Conservation (phyloP, 257 asterid genomes). For the Anisodus tanguticus region DNA sequence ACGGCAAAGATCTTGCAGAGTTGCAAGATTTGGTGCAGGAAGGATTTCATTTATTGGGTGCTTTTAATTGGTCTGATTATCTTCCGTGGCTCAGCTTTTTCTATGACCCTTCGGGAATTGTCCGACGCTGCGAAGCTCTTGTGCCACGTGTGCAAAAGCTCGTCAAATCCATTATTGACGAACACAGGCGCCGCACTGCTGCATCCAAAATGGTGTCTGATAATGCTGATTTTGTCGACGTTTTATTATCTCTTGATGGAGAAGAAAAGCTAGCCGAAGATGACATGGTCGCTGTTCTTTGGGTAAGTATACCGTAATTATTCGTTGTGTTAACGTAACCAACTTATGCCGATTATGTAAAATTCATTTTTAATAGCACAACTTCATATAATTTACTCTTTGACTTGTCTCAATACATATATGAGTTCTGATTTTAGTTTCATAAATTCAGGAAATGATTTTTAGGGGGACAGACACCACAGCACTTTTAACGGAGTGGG, state of each 20-base stretch:
- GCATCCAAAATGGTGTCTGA: constrained; percentile 25
- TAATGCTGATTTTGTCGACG: constrained; percentile 61
- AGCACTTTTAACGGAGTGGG: constrained; percentile 59
- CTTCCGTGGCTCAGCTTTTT: constrained; percentile 55
- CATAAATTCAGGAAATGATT: constrained; percentile 50
- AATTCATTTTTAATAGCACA: neutral
- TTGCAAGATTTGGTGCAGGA: constrained; percentile 55
- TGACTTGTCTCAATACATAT: neutral
- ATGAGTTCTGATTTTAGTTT: neutral
- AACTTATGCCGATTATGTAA: neutral
- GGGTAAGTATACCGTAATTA: constrained; percentile 51
- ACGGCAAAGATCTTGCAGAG: constrained; percentile 39
- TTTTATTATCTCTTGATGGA: constrained; percentile 66
- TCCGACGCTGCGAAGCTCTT: constrained; percentile 46
- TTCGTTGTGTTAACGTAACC: neutral
- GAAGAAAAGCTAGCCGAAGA: constrained; percentile 72
- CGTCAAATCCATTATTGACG: constrained; percentile 46
- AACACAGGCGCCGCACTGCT: constrained; percentile 26
- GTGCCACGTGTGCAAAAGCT: constrained; percentile 48
- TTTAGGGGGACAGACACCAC: constrained; percentile 64
- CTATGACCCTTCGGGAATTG: constrained; percentile 50
- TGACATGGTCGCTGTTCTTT: constrained; percentile 80
- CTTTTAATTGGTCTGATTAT: constrained; percentile 65
- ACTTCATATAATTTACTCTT: neutral
- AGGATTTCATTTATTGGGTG: constrained; percentile 64